phyloP scores from a whole-genome alignment of 768 basidiomycete genomes.

The Termitomyces eurrhizus region DNA sequence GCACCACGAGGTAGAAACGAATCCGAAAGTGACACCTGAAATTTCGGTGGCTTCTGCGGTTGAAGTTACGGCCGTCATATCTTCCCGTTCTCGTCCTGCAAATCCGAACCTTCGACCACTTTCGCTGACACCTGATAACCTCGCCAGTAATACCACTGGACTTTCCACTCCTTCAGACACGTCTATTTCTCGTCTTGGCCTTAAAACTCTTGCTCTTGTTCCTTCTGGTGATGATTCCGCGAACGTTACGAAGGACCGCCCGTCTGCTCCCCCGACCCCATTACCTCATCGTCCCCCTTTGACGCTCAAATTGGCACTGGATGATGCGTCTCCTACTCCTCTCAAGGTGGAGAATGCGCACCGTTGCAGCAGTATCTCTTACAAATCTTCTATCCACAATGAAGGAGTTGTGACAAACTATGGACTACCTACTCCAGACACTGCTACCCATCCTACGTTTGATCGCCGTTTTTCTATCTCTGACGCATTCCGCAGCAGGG shows the following conservation, averaged over 20 bases:
- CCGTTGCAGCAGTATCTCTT: conserved; percentile 72
- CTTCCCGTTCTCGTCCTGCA: conserved; percentile 59
- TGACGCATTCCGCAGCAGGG: conserved; percentile 26
- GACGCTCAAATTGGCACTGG: conserved; percentile 30
- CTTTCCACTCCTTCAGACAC: conserved; percentile 54
- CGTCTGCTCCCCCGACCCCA: conserved; percentile 27
- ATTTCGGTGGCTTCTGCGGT: conserved; percentile 28
- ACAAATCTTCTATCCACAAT: conserved; percentile 54
- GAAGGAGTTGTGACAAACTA: conserved; percentile 29
- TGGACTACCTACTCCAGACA: conserved; percentile 68
- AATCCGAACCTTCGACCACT: conserved; percentile 67
- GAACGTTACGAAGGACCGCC: conserved; percentile 25
- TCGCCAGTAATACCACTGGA: conserved; percentile 31
- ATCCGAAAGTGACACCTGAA: conserved; percentile 24
- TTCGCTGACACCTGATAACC: conserved; percentile 57
- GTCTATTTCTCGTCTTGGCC: conserved; percentile 43
- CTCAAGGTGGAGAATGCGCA: conserved; percentile 28
- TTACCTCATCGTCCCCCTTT: conserved; percentile 31
- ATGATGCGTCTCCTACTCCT: conserved; percentile 22
- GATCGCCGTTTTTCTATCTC: conserved; percentile 38
- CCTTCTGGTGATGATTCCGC: conserved; percentile 28
- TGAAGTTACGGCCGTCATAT: conserved; percentile 31
- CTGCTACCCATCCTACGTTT: conserved; percentile 55
- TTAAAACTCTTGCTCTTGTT: conserved; percentile 52
- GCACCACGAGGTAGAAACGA: conserved; percentile 20